A percentile compares a stretch with the other conserved stretches of the same genome.
Conservation (phyloP, 2,329 filamentous ascomycete species). For the Colletotrichum nymphaeae region DNA sequence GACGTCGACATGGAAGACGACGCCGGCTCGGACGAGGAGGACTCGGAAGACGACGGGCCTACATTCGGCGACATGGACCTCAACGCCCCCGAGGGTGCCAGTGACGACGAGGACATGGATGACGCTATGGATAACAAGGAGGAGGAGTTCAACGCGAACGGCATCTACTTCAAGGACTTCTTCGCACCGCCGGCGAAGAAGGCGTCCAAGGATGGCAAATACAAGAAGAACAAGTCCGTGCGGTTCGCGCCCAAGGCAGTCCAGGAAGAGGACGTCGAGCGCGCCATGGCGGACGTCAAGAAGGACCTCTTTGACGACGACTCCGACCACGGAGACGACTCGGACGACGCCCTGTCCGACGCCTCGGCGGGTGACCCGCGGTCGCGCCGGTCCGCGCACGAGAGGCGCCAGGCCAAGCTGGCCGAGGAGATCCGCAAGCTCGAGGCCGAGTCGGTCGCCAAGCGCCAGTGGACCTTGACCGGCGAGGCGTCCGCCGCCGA, state of each 20-base stretch:
- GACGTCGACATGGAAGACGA: conserved; percentile 43
- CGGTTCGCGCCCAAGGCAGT: conserved; percentile 56
- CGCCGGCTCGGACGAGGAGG: conserved; percentile 52
- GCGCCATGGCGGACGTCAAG: conserved; percentile 87
- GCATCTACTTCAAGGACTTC: conserved; percentile 92
- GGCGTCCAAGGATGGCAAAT: conserved; percentile 53
- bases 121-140: conserved; percentile 67
- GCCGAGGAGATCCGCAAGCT: conserved; percentile 91
- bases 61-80: conserved; percentile 86
- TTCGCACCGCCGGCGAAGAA: conserved; percentile 88
- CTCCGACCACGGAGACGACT: conserved; percentile 70
- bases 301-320: conserved; percentile 90
- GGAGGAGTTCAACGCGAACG: conserved; percentile 79
- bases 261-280: conserved; percentile 76
- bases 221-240: conserved; percentile 55
- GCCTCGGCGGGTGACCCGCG: conserved; percentile 76
- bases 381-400: conserved; percentile 84
- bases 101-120: conserved; percentile 70
- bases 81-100: conserved; percentile 77
- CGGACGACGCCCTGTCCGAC: conserved; percentile 73
- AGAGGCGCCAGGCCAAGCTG: conserved; percentile 86
- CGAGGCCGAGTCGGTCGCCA: conserved; percentile 88
- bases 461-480: conserved; percentile 89
- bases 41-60: conserved; percentile 79
- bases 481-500: conserved; percentile 88